Percentiles rank a stretch among this genome's conserved stretches.
phyloP scores from a whole-genome alignment of 805 yeast genomes.

The Millerago galiae region DNA sequence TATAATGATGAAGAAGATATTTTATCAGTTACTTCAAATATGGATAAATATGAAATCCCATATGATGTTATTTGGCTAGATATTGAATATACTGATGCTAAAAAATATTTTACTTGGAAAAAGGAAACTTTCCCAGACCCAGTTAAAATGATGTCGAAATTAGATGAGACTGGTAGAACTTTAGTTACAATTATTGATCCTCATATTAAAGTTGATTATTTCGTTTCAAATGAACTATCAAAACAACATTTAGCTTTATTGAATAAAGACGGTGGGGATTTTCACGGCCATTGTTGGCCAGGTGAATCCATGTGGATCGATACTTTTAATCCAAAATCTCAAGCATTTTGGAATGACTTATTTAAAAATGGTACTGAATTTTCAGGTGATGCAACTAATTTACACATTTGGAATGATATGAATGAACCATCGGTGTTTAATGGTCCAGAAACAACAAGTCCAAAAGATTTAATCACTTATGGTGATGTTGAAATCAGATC shows the following conservation, averaged over 20 bases:
- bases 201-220: slow-evolving; percentile 71
- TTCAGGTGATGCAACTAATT: slow-evolving; percentile 49
- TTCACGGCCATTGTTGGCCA: slow-evolving; percentile 95
- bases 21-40: slow-evolving; percentile 54
- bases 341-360: slow-evolving; percentile 51
- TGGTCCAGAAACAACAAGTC: slow-evolving; percentile 92
- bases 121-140: slow-evolving; percentile 69
- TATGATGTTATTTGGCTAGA: slow-evolving; percentile 94
- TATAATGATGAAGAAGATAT: slow-evolving; percentile 87
- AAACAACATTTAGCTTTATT: slow-evolving; percentile 40
- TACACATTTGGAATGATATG: slow-evolving; percentile 97
- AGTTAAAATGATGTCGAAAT: slow-evolving; percentile 51
- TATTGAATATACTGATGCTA: slow-evolving; percentile 81
- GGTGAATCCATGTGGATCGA: slow-evolving; percentile 96
- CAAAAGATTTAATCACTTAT: slow-evolving; percentile 70
- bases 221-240: slow-evolving; percentile 48
- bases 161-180: slow-evolving; percentile 71
- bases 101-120: slow-evolving; percentile 92
- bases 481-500: slow-evolving; percentile 89
- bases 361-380: slow-evolving; percentile 41
- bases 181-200: slow-evolving; percentile 88
- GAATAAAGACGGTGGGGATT: slow-evolving; percentile 41
- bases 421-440: slow-evolving; percentile 92
- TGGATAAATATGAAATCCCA: slow-evolving; percentile 74
- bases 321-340: slow-evolving; percentile 60